Conservation (phyloP, 208 protist genomes). For the Phytomonas sp. region DNA sequence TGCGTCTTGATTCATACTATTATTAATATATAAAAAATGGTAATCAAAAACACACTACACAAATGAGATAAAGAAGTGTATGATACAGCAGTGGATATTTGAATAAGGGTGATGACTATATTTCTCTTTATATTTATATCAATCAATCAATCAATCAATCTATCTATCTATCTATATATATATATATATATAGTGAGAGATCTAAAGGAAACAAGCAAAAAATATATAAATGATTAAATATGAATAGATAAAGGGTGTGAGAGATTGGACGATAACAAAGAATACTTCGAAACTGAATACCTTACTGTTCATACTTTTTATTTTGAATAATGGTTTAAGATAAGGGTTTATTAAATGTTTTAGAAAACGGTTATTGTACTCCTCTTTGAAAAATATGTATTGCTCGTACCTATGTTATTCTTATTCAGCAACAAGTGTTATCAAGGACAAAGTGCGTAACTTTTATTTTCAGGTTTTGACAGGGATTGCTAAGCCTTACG, state of each 20-base stretch:
- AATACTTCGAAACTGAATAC: too few species aligned
- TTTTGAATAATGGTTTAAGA: slow-evolving; percentile 1
- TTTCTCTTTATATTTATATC: too few species aligned
- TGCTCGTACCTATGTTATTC: background rate
- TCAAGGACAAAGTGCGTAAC: background rate
- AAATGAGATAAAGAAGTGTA: too few species aligned
- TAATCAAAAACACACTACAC: too few species aligned
- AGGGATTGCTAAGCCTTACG: background rate
- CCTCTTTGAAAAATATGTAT: background rate
- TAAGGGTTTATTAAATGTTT: slow-evolving; percentile 4
- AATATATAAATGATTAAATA: slow-evolving; percentile 14
- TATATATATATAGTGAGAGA: too few species aligned
- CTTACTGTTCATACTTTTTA: slow-evolving; percentile 1
- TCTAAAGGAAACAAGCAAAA: slow-evolving; percentile 2
- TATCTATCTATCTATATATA: too few species aligned
- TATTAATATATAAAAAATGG: too few species aligned
- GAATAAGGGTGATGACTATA: too few species aligned
- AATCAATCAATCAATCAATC: too few species aligned
- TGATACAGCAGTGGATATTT: slow-evolving; percentile 2
- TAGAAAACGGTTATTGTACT: background rate
- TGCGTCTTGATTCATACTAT: too few species aligned
- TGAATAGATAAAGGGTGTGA: slow-evolving; percentile 10
- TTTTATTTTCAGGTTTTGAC: background rate
- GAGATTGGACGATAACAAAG: background rate
- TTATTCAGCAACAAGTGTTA: background rate